Conservation (phyloP, 257 asterid species). For the Scutellaria barbata region DNA sequence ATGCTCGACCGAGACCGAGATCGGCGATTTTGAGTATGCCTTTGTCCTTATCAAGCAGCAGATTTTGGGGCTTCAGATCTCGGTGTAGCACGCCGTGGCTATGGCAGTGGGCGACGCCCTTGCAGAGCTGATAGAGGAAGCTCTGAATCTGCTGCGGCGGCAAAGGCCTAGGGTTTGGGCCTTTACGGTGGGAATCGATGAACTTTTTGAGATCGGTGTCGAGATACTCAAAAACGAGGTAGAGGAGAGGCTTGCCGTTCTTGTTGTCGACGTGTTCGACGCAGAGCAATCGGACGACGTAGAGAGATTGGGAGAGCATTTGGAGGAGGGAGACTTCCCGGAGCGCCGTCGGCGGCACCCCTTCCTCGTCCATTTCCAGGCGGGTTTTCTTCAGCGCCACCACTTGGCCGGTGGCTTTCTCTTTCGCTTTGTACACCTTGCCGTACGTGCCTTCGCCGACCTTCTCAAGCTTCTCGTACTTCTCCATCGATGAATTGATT, state of each 20-base stretch:
- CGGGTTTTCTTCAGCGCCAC: constrained; percentile 97
- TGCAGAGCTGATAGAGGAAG: constrained; percentile 83
- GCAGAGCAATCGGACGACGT: constrained; percentile 82
- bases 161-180: constrained; percentile 73
- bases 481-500: constrained; percentile 47
- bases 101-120: constrained; percentile 95
- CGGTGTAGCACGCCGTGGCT: constrained; percentile 96
- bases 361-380: constrained; percentile 97
- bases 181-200: constrained; percentile 84
- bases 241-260: constrained; percentile 85
- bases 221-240: constrained; percentile 89
- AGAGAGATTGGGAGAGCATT: constrained; percentile 92
- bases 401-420: constrained; percentile 81
- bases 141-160: constrained; percentile 69
- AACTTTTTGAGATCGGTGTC: constrained; percentile 92
- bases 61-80: constrained; percentile 95
- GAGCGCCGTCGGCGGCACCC: constrained; percentile 92
- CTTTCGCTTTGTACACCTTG: constrained; percentile 95
- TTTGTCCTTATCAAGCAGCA: constrained; percentile 87
- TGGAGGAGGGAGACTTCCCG: constrained; percentile 93
- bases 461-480: constrained; percentile 92
- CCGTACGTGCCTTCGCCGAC: constrained; percentile 99
- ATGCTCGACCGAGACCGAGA: constrained; percentile 95
- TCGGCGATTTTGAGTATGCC: constrained; percentile 93
- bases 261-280: constrained; percentile 89